phyloP scores from a whole-genome alignment of 2,329 filamentous ascomycete genomes.

The Sporothrix schenckii region DNA sequence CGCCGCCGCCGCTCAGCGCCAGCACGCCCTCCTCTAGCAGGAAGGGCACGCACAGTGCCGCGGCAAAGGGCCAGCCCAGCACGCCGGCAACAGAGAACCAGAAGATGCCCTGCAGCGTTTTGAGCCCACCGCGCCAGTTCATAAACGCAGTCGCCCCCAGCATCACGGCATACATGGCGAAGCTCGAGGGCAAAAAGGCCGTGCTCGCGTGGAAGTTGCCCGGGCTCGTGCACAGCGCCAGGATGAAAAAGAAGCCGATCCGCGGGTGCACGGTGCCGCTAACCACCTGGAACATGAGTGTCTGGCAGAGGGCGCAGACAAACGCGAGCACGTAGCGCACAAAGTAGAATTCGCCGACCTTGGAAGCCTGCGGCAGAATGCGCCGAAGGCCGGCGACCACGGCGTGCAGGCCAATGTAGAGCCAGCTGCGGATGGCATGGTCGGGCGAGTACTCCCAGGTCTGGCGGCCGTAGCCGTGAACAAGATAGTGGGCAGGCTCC shows the following conservation, averaged over 20 bases:
- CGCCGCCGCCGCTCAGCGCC: conserved; percentile 56
- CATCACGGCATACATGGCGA: conserved; percentile 93
- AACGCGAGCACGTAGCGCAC: conserved; percentile 75
- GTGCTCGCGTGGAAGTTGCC: conserved; percentile 92
- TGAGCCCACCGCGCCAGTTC: conserved; percentile 79
- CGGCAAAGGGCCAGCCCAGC: conserved; percentile 92
- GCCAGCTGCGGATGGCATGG: conserved; percentile 93
- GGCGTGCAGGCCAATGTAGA: conserved; percentile 82
- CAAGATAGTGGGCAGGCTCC: conserved; percentile 94
- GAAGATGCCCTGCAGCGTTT: conserved; percentile 80
- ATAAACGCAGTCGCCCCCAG: conserved; percentile 86
- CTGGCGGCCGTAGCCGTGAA: conserved; percentile 88
- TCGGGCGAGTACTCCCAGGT: conserved; percentile 99
- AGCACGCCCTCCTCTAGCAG: conserved; percentile 71
- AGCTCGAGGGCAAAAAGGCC: conserved; percentile 88
- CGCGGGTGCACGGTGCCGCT: conserved; percentile 76
- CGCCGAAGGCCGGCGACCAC: conserved; percentile 67
- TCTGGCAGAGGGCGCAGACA: conserved; percentile 78
- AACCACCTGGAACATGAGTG: conserved; percentile 76
- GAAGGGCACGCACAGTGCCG: conserved; percentile 79
- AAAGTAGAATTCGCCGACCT: conserved; percentile 81
- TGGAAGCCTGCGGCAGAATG: conserved; percentile 63
- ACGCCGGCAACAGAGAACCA: conserved; percentile 87
- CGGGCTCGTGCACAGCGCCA: conserved; percentile 75
- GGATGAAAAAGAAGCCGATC: conserved; percentile 81